Conservation (phyloP, 176 grass and related monocot species). For the Phoenix roebelenii region DNA sequence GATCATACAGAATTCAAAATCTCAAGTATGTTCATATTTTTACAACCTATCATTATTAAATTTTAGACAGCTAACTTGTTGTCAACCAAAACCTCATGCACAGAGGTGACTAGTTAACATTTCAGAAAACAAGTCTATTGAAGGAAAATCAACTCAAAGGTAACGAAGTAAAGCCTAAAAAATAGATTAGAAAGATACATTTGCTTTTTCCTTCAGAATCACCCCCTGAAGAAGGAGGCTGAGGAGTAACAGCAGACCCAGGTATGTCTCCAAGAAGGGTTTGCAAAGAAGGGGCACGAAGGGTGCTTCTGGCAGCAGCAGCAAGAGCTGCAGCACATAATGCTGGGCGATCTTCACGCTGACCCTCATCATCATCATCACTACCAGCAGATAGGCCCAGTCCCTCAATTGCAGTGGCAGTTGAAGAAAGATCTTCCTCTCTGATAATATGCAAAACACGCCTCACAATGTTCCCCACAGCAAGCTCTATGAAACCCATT, state of each 20-base stretch:
- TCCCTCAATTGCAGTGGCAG: conserved; percentile 58
- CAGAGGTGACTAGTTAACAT: too few species aligned
- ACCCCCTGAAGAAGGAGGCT: conserved; percentile 42
- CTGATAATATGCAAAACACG: conserved; percentile 91
- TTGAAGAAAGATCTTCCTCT: conserved; percentile 81
- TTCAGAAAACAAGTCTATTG: background rate
- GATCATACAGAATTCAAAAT: conserved; percentile 13
- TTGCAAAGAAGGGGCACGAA: conserved; percentile 86
- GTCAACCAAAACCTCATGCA: too few species aligned
- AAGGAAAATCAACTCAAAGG: background rate
- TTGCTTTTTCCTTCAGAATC: conserved; percentile 94
- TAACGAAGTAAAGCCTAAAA: background rate
- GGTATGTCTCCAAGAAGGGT: conserved; percentile 89
- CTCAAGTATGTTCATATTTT: background rate
- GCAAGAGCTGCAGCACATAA: conserved; percentile 80
- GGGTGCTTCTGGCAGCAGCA: conserved; percentile 81
- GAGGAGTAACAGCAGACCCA: conserved; percentile 35
- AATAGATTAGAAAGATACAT: conserved; percentile 37
- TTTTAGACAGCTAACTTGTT: too few species aligned
- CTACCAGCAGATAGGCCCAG: conserved; percentile 54
- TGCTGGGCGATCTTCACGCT: conserved; percentile 45
- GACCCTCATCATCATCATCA: conserved; percentile 32
- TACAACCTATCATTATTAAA: too few species aligned
- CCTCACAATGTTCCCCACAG: conserved; percentile 94
- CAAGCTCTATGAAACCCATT: conserved; percentile 44